phyloP scores from a whole-genome alignment of 108 stramenopile genomes.

The Parietichytrium sp. region DNA sequence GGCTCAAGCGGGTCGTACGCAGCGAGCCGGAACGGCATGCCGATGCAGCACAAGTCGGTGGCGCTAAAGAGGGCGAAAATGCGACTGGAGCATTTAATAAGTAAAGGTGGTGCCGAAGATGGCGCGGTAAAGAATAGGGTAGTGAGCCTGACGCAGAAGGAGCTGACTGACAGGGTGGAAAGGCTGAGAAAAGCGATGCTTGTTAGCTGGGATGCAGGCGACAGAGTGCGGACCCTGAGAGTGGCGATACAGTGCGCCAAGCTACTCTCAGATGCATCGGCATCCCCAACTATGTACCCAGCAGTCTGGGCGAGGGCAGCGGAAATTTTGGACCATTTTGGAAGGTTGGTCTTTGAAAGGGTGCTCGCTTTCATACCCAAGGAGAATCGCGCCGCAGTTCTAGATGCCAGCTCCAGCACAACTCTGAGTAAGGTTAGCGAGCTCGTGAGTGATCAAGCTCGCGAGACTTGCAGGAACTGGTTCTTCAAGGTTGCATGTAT shows the following conservation, averaged over 20 bases:
- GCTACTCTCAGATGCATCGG: not conserved
- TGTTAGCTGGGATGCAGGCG: not conserved
- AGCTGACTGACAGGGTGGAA: not conserved
- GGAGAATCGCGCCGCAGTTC: not conserved
- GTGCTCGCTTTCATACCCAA: not conserved
- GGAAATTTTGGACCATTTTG: not conserved
- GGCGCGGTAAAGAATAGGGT: not conserved
- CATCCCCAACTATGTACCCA: not conserved
- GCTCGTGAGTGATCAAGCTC: too few relatives aligned
- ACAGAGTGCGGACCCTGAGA: not conserved
- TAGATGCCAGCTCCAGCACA: too few relatives aligned
- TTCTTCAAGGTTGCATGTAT: not conserved
- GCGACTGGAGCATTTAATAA: too few relatives aligned
- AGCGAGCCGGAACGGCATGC: too few relatives aligned
- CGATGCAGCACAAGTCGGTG: too few relatives aligned
- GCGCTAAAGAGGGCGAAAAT: too few relatives aligned
- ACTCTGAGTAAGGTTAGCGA: too few relatives aligned
- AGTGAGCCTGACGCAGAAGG: not conserved
- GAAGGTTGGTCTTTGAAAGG: not conserved
- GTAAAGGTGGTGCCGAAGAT: too few relatives aligned
- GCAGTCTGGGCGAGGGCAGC: not conserved
- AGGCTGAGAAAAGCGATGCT: not conserved
- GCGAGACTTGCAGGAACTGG: not conserved
- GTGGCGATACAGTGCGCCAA: not conserved
- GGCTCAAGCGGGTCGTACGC: too few relatives aligned